Evolutionary conservation across 345 rosid genomes (phyloP).

Genomic region (Populus alba): DNA sequence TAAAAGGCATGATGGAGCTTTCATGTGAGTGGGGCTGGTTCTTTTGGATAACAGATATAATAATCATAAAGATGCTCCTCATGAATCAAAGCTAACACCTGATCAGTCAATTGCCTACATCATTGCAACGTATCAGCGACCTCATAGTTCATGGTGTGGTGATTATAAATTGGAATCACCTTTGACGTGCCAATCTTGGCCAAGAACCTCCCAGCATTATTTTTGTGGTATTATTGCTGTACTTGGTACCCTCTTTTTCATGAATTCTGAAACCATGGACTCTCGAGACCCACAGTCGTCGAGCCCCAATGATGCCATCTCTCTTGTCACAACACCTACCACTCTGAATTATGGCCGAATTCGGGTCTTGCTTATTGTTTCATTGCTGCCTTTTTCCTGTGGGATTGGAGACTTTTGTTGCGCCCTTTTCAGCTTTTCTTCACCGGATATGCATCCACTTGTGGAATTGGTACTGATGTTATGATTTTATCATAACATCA

Average conservation of each 20-base stretch:
- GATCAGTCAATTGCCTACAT: not conserved
- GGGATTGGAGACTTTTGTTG: not conserved
- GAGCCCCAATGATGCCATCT: not conserved
- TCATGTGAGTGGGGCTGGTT: constrained; percentile 12
- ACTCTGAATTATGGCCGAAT: not conserved
- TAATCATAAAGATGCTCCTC: not conserved
- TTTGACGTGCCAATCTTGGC: not conserved
- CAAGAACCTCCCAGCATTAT: not conserved
- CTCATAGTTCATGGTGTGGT: not conserved
- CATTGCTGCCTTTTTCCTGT: constrained; percentile 12
- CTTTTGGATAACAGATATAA: not conserved
- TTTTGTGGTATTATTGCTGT: not conserved
- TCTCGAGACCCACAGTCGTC: constrained; percentile 11
- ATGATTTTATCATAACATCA: not conserved
- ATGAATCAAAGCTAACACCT: not conserved
- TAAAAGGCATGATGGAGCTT: not conserved
- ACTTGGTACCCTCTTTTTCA: not conserved
- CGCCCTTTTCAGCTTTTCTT: not conserved
- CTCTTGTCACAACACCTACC: constrained; percentile 14
- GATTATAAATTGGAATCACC: not conserved
- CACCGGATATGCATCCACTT: not conserved
- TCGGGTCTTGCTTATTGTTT: not conserved
- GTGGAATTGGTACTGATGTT: not conserved
- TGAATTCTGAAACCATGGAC: constrained; percentile 12
- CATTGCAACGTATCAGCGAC: not conserved